Evolutionary conservation across 225 moss, liverwort and hornwort species (phyloP).

Genomic region (Asterella californica): DNA sequence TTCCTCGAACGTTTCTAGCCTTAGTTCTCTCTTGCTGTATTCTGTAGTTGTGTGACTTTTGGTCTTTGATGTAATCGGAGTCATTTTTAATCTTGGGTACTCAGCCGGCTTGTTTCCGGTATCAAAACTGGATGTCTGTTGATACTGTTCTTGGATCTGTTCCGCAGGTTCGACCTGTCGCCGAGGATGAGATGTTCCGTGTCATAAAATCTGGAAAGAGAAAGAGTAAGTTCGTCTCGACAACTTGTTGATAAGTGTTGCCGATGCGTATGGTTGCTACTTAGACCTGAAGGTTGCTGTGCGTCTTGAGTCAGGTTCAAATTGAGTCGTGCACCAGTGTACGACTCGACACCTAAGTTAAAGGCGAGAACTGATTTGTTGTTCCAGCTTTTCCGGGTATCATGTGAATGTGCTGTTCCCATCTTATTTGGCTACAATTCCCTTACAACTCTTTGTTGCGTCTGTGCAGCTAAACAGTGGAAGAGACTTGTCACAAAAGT

Average conservation of each 20-base stretch:
- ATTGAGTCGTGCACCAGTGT: not conserved
- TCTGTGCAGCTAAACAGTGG: conserved; percentile 82
- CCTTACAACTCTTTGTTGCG: not conserved
- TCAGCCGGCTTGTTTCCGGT: not conserved
- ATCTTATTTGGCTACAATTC: not conserved
- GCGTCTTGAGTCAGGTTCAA: not conserved
- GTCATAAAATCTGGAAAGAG: conserved; percentile 90
- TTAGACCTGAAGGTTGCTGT: not conserved
- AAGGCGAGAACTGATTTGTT: not conserved
- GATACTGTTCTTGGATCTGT: not conserved
- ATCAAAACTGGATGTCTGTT: not conserved
- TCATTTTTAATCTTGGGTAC: not conserved
- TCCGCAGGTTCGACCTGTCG: conserved; percentile 87
- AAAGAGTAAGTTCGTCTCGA: conserved; percentile 61
- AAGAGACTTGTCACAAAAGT: conserved; percentile 96
- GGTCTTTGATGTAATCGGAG: not conserved
- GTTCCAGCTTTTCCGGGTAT: not conserved
- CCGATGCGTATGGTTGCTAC: no score
- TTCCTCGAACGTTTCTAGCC: not conserved
- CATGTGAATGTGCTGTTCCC: not conserved
- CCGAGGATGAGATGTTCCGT: conserved; percentile 99
- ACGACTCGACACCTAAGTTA: not conserved
- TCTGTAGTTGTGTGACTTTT: not conserved
- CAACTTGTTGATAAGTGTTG: not conserved
- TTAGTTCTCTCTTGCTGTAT: not conserved